phyloP scores from a whole-genome alignment of 2,329 filamentous ascomycete genomes.

The Ophiocordyceps camponoti-leonardi region DNA sequence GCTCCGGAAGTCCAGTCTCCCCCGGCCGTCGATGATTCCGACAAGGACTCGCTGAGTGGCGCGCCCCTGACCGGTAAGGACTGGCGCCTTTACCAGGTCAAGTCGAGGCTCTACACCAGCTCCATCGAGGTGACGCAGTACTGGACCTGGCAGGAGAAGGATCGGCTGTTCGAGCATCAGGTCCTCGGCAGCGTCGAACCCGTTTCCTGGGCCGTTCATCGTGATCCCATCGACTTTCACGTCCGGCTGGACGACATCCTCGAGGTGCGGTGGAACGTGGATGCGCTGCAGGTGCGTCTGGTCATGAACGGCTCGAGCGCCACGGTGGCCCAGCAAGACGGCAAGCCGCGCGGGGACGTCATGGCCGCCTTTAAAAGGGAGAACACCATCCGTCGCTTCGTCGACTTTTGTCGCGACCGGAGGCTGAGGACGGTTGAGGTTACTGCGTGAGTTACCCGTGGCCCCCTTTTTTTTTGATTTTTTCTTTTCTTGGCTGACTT shows the following conservation, averaged over 20 bases:
- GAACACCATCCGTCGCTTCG: conserved; percentile 33
- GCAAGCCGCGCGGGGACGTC: conserved; percentile 24
- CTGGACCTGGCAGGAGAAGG: conserved; percentile 30
- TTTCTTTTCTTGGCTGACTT: not conserved
- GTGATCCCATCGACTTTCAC: conserved; percentile 32
- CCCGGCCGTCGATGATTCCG: conserved; percentile 26
- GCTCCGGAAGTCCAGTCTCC: not conserved
- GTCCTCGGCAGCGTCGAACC: conserved; percentile 27
- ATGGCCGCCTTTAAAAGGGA: conserved; percentile 34
- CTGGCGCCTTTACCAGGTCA: conserved; percentile 35
- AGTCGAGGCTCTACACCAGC: conserved; percentile 27
- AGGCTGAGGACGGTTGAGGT: conserved; percentile 22
- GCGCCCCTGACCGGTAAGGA: conserved; percentile 27
- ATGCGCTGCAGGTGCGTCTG: conserved; percentile 24
- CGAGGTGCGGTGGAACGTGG: conserved; percentile 25
- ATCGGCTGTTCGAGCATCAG: conserved; percentile 32
- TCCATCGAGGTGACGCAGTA: conserved; percentile 33
- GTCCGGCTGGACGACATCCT: conserved; percentile 27
- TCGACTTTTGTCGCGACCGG: conserved; percentile 27
- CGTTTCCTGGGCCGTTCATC: conserved; percentile 30
- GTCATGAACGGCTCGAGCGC: conserved; percentile 14
- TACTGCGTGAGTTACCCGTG: conserved; percentile 18
- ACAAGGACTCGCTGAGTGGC: conserved; percentile 30
- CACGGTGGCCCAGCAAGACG: conserved; percentile 10
- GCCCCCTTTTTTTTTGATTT: not conserved